These are phyloP conservation scores for Gracilaria domingensis DNA, from an alignment of 23 red algal genomes.

Conservation along the genomic window DNA sequence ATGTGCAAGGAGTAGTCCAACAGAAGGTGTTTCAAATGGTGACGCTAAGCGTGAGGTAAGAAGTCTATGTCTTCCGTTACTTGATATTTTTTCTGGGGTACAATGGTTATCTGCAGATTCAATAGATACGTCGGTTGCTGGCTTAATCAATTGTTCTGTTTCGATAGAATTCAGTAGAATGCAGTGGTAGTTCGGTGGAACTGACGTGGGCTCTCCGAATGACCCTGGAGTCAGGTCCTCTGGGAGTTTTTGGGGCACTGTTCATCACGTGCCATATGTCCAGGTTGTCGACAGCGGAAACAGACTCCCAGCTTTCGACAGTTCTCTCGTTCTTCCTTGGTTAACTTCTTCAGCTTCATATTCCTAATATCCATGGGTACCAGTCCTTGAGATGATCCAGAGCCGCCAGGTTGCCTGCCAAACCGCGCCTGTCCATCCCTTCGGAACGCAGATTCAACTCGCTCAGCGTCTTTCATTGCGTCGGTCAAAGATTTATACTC, in stretches of 20 bases:
- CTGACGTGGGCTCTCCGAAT: neutral
- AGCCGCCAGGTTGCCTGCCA: neutral
- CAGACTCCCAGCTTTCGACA: neutral
- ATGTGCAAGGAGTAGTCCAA: too few relatives aligned
- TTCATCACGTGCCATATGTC: too few relatives aligned
- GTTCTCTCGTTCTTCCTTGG: neutral
- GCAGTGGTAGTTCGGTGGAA: neutral
- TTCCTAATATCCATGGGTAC: conserved; percentile 27
- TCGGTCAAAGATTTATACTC: neutral
- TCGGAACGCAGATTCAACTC: neutral
- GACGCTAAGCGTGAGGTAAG: too few relatives aligned
- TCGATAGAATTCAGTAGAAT: neutral
- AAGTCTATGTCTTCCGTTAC: too few relatives aligned
- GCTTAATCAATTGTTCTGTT: too few relatives aligned
- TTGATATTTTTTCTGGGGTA: too few relatives aligned
- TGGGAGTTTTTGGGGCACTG: too few relatives aligned
- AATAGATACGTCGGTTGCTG: too few relatives aligned
- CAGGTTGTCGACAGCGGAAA: too few relatives aligned
- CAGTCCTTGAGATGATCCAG: too few relatives aligned
- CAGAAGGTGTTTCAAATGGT: too few relatives aligned
- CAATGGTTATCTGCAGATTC: too few relatives aligned
- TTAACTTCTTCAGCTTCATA: conserved; percentile 25
- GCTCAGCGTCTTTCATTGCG: conserved; percentile 32
- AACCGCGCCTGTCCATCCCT: neutral
- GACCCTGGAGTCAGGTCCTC: neutral